Conservation (phyloP, 2,329 filamentous ascomycete species). For the Pseudonectria foliicola region DNA sequence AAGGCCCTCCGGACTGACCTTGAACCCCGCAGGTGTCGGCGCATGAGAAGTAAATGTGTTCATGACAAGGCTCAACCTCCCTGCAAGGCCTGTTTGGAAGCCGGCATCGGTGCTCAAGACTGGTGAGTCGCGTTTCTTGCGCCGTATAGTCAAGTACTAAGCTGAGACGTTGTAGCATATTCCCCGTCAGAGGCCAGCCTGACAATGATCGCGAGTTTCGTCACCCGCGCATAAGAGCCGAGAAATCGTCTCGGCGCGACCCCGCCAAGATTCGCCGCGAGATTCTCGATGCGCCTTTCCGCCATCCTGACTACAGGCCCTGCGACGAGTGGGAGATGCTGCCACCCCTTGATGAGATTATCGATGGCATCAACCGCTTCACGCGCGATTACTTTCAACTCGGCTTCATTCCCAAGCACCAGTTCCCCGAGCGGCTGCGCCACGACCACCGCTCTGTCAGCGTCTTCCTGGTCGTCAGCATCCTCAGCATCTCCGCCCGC, state of each 20-base stretch:
- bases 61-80: slow-evolving; percentile 42
- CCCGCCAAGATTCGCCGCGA: slow-evolving; percentile 30
- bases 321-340: slow-evolving; percentile 42
- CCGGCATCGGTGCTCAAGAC: slow-evolving; percentile 40
- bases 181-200: slow-evolving; percentile 45
- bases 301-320: slow-evolving; percentile 9
- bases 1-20: slow-evolving; percentile 1
- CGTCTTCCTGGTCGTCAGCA: slow-evolving; percentile 47
- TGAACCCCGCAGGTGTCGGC: slow-evolving; percentile 40
- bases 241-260: slow-evolving; percentile 37
- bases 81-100: slow-evolving; percentile 45
- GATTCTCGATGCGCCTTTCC: slow-evolving; percentile 23
- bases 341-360: slow-evolving; percentile 40
- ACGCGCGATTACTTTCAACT: slow-evolving; percentile 52
- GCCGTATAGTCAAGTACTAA: neutral
- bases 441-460: slow-evolving; percentile 42
- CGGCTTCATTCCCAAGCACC: slow-evolving; percentile 49
- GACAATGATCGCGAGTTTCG: slow-evolving; percentile 50
- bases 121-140: slow-evolving; percentile 34
- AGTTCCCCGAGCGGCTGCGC: slow-evolving; percentile 41
- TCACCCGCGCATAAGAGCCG: slow-evolving; percentile 44
- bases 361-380: slow-evolving; percentile 47
- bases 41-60: slow-evolving; percentile 49
- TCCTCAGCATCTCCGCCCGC: slow-evolving; percentile 50
- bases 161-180: slow-evolving; percentile 31